phyloP scores from a whole-genome alignment of 495 filamentous ascomycete species.

The Immersiella caudata region DNA sequence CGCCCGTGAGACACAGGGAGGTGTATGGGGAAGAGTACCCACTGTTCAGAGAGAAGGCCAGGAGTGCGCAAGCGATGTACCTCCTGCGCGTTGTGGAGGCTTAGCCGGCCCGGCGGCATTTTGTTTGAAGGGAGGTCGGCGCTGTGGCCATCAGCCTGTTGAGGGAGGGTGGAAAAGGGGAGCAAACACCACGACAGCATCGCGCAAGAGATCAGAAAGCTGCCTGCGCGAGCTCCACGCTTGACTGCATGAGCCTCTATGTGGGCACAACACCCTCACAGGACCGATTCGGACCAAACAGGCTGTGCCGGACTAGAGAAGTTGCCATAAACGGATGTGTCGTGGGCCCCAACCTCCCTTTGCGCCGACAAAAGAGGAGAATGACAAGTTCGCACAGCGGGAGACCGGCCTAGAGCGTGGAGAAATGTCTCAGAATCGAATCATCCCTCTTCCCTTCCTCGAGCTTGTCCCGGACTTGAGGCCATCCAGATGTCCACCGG shows the following conservation, averaged over 20 bases:
- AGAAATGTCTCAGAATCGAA: conserved; percentile 3
- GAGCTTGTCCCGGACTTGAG: not conserved
- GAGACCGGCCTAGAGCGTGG: not conserved
- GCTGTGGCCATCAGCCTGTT: not conserved
- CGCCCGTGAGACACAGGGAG: not conserved
- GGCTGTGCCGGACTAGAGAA: not conserved
- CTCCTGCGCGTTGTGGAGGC: not conserved
- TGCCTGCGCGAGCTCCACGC: not conserved
- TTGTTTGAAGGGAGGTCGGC: not conserved
- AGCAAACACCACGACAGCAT: not conserved
- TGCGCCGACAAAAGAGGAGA: not conserved
- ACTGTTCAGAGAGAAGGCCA: not conserved
- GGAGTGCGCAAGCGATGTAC: not conserved
- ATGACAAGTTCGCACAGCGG: conserved; percentile 2
- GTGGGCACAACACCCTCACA: not conserved
- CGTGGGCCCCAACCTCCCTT: conserved; percentile 1
- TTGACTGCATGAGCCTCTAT: not conserved
- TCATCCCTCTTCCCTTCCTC: conserved; percentile 1
- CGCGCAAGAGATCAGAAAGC: not conserved
- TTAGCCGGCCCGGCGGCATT: not conserved
- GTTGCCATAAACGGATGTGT: not conserved
- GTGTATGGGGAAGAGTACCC: too few species aligned
- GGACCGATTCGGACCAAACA: not conserved
- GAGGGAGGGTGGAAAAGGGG: not conserved
- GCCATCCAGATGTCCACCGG: not conserved